These are phyloP conservation scores for Chaetomium strumarium DNA, from an alignment of 2,329 filamentous ascomycete genomes.

Conservation along the genomic window DNA sequence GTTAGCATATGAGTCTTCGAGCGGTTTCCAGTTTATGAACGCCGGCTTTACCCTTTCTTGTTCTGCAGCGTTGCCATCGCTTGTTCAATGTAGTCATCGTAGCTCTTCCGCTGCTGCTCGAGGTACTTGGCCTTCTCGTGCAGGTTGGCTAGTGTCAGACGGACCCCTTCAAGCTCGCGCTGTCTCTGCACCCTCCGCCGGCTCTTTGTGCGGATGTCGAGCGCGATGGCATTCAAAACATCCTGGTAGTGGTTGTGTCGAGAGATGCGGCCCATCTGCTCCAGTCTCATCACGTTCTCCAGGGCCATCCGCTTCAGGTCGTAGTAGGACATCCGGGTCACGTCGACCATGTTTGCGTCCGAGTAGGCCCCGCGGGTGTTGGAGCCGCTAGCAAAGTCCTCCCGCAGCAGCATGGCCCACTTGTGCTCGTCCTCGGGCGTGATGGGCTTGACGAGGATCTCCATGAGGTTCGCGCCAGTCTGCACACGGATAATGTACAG, in stretches of 20 bases:
- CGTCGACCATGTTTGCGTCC: constrained; percentile 81
- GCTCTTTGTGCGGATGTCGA: constrained; percentile 97
- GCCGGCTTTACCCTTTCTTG: constrained; percentile 72
- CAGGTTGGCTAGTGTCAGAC: constrained; percentile 66
- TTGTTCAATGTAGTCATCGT: constrained; percentile 99
- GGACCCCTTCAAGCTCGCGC: constrained; percentile 80
- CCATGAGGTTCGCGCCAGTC: constrained; percentile 83
- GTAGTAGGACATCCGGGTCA: constrained; percentile 82
- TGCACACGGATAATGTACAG: constrained; percentile 97
- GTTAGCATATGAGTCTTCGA: constrained; percentile 21
- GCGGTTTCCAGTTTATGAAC: neutral
- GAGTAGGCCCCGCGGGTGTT: constrained; percentile 80
- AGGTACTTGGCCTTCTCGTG: constrained; percentile 86
- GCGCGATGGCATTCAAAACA: constrained; percentile 91
- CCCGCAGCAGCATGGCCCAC: constrained; percentile 74
- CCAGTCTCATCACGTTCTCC: constrained; percentile 87
- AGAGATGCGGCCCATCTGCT: constrained; percentile 83
- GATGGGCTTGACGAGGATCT: constrained; percentile 90
- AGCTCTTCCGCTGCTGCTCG: constrained; percentile 91
- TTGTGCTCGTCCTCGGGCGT: constrained; percentile 80
- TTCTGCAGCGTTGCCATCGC: constrained; percentile 95
- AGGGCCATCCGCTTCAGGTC: constrained; percentile 89
- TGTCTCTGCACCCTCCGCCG: constrained; percentile 85
- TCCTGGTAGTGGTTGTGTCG: constrained; percentile 92
- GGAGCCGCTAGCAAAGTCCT: constrained; percentile 67